These are phyloP conservation scores for Rubia yunnanensis DNA, from an alignment of 257 asterid genomes.

Conservation along the genomic window DNA sequence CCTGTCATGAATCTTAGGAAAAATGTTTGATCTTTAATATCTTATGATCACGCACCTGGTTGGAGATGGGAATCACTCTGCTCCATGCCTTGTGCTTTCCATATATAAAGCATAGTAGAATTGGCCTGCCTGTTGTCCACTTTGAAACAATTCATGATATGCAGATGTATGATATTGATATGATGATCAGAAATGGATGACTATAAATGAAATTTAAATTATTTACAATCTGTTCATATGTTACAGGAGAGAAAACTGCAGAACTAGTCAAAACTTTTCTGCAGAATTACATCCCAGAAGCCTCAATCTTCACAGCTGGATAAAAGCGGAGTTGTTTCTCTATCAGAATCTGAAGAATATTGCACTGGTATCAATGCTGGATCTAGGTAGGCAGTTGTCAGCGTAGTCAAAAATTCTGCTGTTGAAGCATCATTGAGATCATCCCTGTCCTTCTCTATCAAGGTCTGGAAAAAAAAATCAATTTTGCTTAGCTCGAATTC, in stretches of 20 bases:
- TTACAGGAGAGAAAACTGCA: neutral
- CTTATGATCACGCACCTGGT: neutral
- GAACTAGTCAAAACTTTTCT: neutral
- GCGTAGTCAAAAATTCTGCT: constrained; percentile 44
- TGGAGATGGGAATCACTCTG: constrained; percentile 20
- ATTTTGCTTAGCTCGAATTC: neutral
- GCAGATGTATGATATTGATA: too few relatives aligned
- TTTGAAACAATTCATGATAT: neutral
- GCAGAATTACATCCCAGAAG: neutral
- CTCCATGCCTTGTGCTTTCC: constrained; percentile 6
- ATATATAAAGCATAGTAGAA: neutral
- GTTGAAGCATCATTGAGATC: constrained; percentile 45
- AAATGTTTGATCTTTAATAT: too few relatives aligned
- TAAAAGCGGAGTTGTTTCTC: constrained; percentile 49
- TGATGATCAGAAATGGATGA: neutral
- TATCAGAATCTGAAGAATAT: constrained; percentile 27
- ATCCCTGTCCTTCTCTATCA: constrained; percentile 59
- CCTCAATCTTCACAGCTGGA: constrained; percentile 9
- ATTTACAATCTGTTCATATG: neutral
- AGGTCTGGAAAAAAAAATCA: constrained; percentile 31
- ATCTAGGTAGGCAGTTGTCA: constrained; percentile 55
- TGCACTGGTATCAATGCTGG: constrained; percentile 45
- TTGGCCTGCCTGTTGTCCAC: neutral
- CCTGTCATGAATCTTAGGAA: too few relatives aligned
- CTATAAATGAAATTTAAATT: neutral